phyloP scores from a whole-genome alignment of 768 basidiomycete species.

The Kwoniella botswanensis region DNA sequence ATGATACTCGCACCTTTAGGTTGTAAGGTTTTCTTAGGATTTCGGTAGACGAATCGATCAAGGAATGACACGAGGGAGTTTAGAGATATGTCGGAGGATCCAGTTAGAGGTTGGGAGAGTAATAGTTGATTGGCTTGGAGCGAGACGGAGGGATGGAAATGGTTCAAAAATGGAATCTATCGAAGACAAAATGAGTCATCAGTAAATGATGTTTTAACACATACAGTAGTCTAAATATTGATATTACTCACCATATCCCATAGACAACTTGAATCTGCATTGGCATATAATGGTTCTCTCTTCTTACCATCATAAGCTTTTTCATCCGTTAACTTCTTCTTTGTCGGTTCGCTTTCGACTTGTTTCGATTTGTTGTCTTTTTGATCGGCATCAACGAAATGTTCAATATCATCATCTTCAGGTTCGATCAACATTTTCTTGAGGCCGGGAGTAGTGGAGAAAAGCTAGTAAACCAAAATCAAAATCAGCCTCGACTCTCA shows the following conservation, averaged over 20 bases:
- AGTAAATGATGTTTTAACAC: not conserved
- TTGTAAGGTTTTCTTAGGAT: slow-evolving; percentile 75
- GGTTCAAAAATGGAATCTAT: slow-evolving; percentile 76
- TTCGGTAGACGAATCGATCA: slow-evolving; percentile 96
- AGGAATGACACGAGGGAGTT: slow-evolving; percentile 95
- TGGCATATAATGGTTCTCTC: slow-evolving; percentile 84
- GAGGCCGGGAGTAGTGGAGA: slow-evolving; percentile 63
- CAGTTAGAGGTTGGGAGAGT: slow-evolving; percentile 71
- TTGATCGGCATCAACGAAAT: slow-evolving; percentile 53
- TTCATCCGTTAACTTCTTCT: slow-evolving; percentile 24
- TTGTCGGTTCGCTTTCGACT: slow-evolving; percentile 8
- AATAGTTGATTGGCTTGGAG: slow-evolving; percentile 86
- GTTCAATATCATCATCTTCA: slow-evolving; percentile 58
- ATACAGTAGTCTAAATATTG: not conserved
- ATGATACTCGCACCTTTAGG: slow-evolving; percentile 85
- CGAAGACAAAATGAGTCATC: not conserved
- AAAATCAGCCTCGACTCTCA: not conserved
- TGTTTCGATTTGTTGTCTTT: slow-evolving; percentile 24
- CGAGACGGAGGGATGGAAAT: slow-evolving; percentile 88
- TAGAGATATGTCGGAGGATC: slow-evolving; percentile 83
- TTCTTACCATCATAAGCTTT: slow-evolving; percentile 80
- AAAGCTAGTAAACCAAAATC: slow-evolving; percentile 60
- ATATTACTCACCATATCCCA: slow-evolving; percentile 80
- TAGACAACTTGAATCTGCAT: slow-evolving; percentile 76
- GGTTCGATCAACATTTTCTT: slow-evolving; percentile 61